phyloP scores from a whole-genome alignment of 73 alveolate species.

The Paramecium primaurelia region DNA sequence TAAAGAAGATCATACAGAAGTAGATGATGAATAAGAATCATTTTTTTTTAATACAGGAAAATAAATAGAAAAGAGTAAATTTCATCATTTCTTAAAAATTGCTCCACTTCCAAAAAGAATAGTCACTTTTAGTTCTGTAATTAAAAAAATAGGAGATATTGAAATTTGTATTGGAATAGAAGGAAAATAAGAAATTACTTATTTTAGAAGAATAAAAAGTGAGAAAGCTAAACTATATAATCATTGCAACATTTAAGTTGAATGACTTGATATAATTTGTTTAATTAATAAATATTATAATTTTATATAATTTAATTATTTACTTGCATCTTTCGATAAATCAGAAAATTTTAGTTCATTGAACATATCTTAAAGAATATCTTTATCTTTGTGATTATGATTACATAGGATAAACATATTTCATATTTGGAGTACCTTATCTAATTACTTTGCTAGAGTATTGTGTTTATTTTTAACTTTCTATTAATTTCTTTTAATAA shows the following conservation, averaged over 20 bases:
- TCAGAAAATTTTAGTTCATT: not conserved
- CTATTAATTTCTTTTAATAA: not conserved
- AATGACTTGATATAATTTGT: not conserved
- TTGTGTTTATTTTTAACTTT: not conserved
- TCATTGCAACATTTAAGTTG: not conserved
- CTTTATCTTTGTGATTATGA: not conserved
- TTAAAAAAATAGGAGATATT: not conserved
- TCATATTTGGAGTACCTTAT: not conserved
- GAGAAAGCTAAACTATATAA: not conserved
- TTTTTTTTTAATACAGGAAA: not conserved
- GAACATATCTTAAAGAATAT: not conserved
- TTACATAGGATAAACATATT: not conserved
- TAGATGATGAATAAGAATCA: not conserved
- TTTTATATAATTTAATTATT: not conserved
- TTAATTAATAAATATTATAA: not conserved
- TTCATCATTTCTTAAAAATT: not conserved
- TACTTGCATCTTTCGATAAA: not conserved
- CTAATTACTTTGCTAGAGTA: not conserved
- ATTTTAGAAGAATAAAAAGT: not conserved
- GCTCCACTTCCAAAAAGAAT: not conserved
- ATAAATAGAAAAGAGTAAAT: not conserved
- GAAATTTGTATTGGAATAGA: not conserved
- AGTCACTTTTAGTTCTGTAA: not conserved
- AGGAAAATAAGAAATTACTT: not conserved
- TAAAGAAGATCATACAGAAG: not conserved